Base-by-base conservation (phyloP, 768 basidiomycete species). In the Pulveroboletus sp. region DNA sequence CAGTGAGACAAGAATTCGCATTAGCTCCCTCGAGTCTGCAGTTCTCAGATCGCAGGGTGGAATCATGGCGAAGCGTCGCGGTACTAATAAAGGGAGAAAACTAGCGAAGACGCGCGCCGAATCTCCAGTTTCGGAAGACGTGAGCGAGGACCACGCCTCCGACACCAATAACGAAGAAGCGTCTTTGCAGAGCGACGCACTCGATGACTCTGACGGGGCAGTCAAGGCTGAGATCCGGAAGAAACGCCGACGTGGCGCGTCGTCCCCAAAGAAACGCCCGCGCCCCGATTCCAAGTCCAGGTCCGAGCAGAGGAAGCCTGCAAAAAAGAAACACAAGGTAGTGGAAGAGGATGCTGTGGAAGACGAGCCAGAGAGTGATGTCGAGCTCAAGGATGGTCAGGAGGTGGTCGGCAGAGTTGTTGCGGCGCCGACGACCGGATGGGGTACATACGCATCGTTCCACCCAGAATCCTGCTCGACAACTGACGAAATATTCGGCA, bases 381-480 rank as follows among this genome's bases (percentile, higher is more conserved):
- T 70, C 19, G 76, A 78, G 3, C 63, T 85, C 48, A 73, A 75
- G 44, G 82, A 86, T 6, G 85, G 85, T 0, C 81, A 85, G 58
- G 77, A 83, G 62, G 63, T 90, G 9, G 84, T 89, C 1, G 92
- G 92, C 0, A 73, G 69, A 11, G 84, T 94, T 11, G 81, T 93
- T 12, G 73, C 89, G 51, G 92, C 91, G 12, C 91, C 91, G 0
- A 90, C 76, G 57, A 82, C 82, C 1, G 93, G 93, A n/a, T 77
- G 77, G 70, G 89, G 89, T 86, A 47, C 39, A 26, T 43, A 36
- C 8, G 6, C 12, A 16, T 23, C 14, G 27, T 49, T 27, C 22
- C 20, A 13, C 45, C 10, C 5, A 40, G 27, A 13, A 5, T 6
- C 4, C 1, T 4, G 2, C 29, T 22, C 4, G 4, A n/a, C n/a